phyloP scores from a whole-genome alignment of 768 basidiomycete genomes.

The Porpolomopsis calyptriformis region DNA sequence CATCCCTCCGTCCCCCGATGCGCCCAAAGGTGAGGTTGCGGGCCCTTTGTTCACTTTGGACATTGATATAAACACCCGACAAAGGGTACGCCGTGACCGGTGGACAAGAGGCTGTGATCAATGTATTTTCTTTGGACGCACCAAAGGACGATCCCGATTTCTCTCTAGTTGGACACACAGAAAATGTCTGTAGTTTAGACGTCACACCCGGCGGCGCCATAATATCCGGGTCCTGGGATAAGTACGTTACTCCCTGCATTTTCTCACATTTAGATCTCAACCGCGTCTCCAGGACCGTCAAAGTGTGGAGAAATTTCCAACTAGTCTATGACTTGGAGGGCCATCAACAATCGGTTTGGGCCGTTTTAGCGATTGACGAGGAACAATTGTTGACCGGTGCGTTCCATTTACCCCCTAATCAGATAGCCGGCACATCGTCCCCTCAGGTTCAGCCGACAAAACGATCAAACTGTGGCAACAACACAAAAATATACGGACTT shows the following conservation, averaged over 20 bases:
- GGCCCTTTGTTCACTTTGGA: neutral
- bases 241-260: conserved; percentile 31
- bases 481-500: conserved; percentile 66
- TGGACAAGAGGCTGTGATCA: conserved; percentile 82
- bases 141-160: conserved; percentile 65
- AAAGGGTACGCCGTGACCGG: conserved; percentile 80
- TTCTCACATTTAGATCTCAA: neutral
- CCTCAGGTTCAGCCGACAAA: conserved; percentile 83
- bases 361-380: conserved; percentile 70
- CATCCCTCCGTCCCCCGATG: conserved; percentile 55
- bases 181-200: conserved; percentile 83
- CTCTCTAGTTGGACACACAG: conserved; percentile 78
- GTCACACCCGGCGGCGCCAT: conserved; percentile 60
- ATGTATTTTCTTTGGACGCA: conserved; percentile 57
- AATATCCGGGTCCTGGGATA: conserved; percentile 96
- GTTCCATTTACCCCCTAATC: conserved; percentile 9
- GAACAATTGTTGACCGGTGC: conserved; percentile 75
- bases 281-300: conserved; percentile 59
- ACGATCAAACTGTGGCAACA: conserved; percentile 83
- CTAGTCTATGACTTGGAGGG: conserved; percentile 66
- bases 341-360: conserved; percentile 91
- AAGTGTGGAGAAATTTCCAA: conserved; percentile 81
- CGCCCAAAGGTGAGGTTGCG: conserved; percentile 50
- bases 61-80: conserved; percentile 1
- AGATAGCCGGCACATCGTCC: neutral